A percentile compares a stretch with the other conserved stretches of the same genome.
These are phyloP conservation scores for Symbiodinium pilosum DNA, from an alignment of 73 alveolate genomes.

Conservation along the genomic window DNA sequence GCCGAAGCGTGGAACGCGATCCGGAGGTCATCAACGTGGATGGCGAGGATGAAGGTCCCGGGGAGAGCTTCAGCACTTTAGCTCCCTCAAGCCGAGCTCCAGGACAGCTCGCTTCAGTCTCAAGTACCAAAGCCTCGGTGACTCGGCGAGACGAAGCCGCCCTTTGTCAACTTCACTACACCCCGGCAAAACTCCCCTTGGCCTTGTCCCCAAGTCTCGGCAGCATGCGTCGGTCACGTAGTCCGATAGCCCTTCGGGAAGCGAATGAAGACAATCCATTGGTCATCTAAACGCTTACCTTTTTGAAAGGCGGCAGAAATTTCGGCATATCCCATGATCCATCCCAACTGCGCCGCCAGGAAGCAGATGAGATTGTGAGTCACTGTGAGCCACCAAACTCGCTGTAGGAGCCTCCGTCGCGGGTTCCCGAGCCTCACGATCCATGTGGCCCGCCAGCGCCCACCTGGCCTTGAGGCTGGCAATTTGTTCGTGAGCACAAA, in stretches of 20 bases:
- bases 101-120: not conserved
- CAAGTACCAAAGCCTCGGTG: slow-evolving; percentile 18
- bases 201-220: not conserved
- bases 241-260: not conserved
- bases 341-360: not conserved
- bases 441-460: slow-evolving; percentile 28
- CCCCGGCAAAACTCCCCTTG: not conserved
- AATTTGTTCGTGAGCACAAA: no score
- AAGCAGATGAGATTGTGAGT: slow-evolving; percentile 35
- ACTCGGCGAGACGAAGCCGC: slow-evolving; percentile 4
- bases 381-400: not conserved
- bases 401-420: slow-evolving; percentile 73
- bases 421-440: not conserved
- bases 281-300: not conserved
- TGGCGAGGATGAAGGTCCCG: not conserved
- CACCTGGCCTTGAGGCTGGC: not conserved
- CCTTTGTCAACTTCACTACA: not conserved
- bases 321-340: not conserved
- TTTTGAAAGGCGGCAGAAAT: slow-evolving; percentile 25
- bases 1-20: not conserved
- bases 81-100: not conserved
- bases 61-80: not conserved
- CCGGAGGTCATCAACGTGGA: slow-evolving; percentile 4
- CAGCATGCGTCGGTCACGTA: not conserved
- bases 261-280: not conserved